Conservation (phyloP, 1,139 yeast species). For the Candida mesenterica region DNA sequence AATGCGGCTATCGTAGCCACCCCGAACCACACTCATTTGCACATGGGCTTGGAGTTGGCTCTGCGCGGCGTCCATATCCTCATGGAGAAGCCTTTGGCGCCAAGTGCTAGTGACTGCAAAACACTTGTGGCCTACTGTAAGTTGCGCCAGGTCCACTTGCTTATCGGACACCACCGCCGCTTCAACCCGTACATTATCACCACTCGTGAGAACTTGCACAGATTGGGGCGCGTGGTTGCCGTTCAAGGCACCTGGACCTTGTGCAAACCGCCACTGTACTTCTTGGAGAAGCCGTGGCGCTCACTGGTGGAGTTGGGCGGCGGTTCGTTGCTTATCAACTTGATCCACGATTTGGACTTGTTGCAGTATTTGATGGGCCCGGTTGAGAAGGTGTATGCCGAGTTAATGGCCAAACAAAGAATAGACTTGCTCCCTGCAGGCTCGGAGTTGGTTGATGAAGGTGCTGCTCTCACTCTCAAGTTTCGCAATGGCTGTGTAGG, state of each 20-base stretch:
- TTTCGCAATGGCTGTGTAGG: conserved; percentile 42
- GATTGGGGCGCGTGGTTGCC: conserved; percentile 34
- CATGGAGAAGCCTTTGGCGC: conserved; percentile 44
- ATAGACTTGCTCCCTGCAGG: conserved; percentile 13
- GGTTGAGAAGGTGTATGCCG: conserved; percentile 38
- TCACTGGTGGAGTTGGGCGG: conserved; percentile 35
- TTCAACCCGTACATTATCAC: conserved; percentile 43
- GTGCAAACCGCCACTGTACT: conserved; percentile 36
- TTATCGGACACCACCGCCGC: conserved; percentile 46
- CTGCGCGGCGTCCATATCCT: conserved; percentile 35
- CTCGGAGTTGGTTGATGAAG: conserved; percentile 36
- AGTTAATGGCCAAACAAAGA: conserved; percentile 33
- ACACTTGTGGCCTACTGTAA: conserved; percentile 29
- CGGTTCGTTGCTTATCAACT: conserved; percentile 39
- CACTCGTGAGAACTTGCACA: conserved; percentile 29
- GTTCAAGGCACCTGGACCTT: conserved; percentile 45
- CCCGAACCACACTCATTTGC: conserved; percentile 42
- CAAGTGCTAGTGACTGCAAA: conserved; percentile 35
- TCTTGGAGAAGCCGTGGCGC: conserved; percentile 41
- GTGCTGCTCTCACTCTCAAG: conserved; percentile 39
- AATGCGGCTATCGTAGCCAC: conserved; percentile 46
- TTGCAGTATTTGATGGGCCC: conserved; percentile 44
- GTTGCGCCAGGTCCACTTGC: conserved; percentile 26
- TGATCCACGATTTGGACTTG: conserved; percentile 44
- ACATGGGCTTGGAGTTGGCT: conserved; percentile 34